Conservation (phyloP, 2,329 filamentous ascomycete genomes). For the Hawksworthiomyces lignivorus region DNA sequence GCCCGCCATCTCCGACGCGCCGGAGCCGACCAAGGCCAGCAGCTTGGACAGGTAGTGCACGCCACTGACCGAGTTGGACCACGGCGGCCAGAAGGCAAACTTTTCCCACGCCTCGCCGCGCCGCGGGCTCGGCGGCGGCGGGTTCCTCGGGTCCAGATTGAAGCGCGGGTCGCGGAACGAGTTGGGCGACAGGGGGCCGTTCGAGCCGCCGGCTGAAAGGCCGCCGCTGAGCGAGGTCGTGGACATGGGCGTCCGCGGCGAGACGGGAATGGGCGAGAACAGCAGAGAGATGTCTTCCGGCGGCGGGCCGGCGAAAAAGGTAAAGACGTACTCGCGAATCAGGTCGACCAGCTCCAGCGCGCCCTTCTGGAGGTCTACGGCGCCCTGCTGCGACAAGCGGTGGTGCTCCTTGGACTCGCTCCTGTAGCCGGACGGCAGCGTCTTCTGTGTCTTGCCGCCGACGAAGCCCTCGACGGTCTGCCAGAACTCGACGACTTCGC, state of each 20-base stretch:
- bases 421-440: slow-evolving; percentile 72
- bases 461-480: slow-evolving; percentile 86
- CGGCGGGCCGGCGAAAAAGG: slow-evolving; percentile 81
- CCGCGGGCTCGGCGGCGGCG: slow-evolving; percentile 68
- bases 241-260: slow-evolving; percentile 59
- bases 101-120: slow-evolving; percentile 85
- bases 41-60: slow-evolving; percentile 82
- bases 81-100: slow-evolving; percentile 92
- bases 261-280: slow-evolving; percentile 69
- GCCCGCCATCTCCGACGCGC: slow-evolving; percentile 76
- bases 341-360: slow-evolving; percentile 74
- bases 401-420: slow-evolving; percentile 77
- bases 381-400: slow-evolving; percentile 63
- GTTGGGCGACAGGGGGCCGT: slow-evolving; percentile 41
- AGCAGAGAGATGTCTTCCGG: slow-evolving; percentile 85
- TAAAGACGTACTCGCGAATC: slow-evolving; percentile 69
- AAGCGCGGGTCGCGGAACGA: slow-evolving; percentile 65
- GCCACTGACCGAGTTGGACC: slow-evolving; percentile 86
- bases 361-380: slow-evolving; percentile 66
- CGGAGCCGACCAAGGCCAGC: slow-evolving; percentile 74
- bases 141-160: slow-evolving; percentile 68
- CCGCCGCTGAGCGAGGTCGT: slow-evolving; percentile 24
- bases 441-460: slow-evolving; percentile 72
- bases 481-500: slow-evolving; percentile 91
- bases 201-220: slow-evolving; percentile 9